These are phyloP conservation scores for Colletotrichum eleusines DNA, from an alignment of 2,329 filamentous ascomycete genomes.

Conservation along the genomic window DNA sequence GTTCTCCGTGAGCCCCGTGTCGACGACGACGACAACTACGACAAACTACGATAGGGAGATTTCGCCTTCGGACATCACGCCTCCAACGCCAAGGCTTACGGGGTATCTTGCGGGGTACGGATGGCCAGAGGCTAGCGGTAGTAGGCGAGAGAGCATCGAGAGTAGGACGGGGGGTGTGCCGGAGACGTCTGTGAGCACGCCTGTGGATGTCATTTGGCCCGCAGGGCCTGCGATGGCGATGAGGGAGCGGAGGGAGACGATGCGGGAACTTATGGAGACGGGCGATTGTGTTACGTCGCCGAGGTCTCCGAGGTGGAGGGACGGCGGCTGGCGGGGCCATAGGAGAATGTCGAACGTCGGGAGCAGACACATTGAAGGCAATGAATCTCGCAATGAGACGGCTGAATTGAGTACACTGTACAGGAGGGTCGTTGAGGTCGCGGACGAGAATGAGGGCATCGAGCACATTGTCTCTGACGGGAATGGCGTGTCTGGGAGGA, in stretches of 20 bases:
- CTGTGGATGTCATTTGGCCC: background rate
- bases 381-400: background rate
- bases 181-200: background rate
- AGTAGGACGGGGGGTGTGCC: background rate
- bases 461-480: background rate
- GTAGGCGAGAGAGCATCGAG: background rate
- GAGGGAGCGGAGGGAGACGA: background rate
- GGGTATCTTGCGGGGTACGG: too few relatives aligned
- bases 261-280: background rate
- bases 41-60: slow-evolving; percentile 46
- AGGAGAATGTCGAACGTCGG: background rate
- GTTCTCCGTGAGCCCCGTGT: slow-evolving; percentile 18
- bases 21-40: slow-evolving; percentile 42
- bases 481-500: background rate
- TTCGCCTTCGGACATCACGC: background rate
- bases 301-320: background rate
- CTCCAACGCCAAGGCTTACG: background rate
- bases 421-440: background rate
- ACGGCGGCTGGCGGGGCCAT: background rate
- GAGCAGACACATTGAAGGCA: background rate
- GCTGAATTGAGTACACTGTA: too few relatives aligned
- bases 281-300: background rate
- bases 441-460: background rate
- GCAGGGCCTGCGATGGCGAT: background rate
- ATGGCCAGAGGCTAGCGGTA: background rate